phyloP scores from a whole-genome alignment of 805 yeast genomes.

The Candida insectalens region DNA sequence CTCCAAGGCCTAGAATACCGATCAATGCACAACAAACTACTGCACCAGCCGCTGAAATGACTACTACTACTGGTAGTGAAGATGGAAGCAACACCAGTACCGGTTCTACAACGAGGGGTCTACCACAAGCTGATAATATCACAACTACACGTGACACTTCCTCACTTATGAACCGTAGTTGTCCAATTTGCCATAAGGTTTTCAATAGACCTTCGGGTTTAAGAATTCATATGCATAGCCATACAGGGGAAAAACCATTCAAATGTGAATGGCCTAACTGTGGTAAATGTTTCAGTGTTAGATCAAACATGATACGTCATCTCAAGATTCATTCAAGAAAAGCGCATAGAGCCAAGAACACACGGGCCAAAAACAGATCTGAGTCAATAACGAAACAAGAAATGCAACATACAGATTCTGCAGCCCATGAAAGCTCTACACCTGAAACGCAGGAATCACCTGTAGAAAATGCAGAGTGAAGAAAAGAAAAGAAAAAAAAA shows the following conservation, averaged over 20 bases:
- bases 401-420: too few relatives aligned
- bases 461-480: too few relatives aligned
- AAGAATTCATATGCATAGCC: constrained; percentile 71
- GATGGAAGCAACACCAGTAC: background rate
- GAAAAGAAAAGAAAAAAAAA: too few relatives aligned
- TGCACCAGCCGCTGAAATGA: background rate
- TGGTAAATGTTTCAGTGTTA: constrained; percentile 60
- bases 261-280: constrained; percentile 56
- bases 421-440: too few relatives aligned
- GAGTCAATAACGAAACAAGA: too few relatives aligned
- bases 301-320: constrained; percentile 77
- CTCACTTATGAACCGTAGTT: constrained; percentile 14
- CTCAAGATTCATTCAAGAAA: constrained; percentile 43
- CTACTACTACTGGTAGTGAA: background rate
- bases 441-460: too few relatives aligned
- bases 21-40: constrained; percentile 1
- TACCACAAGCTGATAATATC: background rate
- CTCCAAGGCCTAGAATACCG: constrained; percentile 3
- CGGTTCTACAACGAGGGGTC: background rate
- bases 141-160: background rate
- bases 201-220: constrained; percentile 79
- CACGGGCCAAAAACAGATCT: too few relatives aligned
- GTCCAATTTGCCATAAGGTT: constrained; percentile 56
- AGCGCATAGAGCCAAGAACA: background rate
- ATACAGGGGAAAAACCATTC: constrained; percentile 75